Base-by-base conservation (phyloP, 2,329 filamentous ascomycete species). In the Cryphonectria naterciae region DNA sequence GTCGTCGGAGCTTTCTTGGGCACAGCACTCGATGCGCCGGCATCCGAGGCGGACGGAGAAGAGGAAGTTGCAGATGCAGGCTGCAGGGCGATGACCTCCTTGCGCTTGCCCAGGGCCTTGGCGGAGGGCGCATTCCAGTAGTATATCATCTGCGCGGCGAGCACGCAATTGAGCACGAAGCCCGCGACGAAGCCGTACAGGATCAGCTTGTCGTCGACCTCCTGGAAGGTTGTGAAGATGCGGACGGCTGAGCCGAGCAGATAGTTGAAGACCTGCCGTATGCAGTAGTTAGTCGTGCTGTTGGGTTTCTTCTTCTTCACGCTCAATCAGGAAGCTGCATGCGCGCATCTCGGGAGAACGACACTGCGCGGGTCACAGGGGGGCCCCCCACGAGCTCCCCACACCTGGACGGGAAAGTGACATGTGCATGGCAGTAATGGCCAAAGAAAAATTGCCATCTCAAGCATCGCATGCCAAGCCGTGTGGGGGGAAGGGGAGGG, bases 201-300 rank as follows among this genome's bases (percentile, higher is more conserved):
- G 77, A 99, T 98, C 71, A 98, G 87, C 83, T 95, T 95, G 82
- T 99, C 96, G 80, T 97, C 93, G 72, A 99, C 96, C 85, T 99
- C 96, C 79, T 98, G 95, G 70, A 99, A 85, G 11, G 97, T 99
- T 43, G 96, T 99, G 83, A 98, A 99, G 84, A 99, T 97, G 79
- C 96, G 93, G 37, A 94, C 93, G 71, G 98, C 89, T 60, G 94
- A 97, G 54, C 97, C 96, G 76, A 91, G 86, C 77, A 99, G 93
- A 83, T 97, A 99, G 86, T 98, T 98, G 88, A 99, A 97, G 76
- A 99, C 94, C 95, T 98, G 77, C 66, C 58, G n/a, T n/a, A 68
- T 54, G 10, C 64, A 43, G 54, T 73, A 67, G 65, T 71, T 56
- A 71, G 70, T 67, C 63, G 68, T 69, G 32, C 22, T 65, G 39